Percentiles rank a stretch among this genome's conserved stretches.
These are phyloP conservation scores for Solanum verrucosum DNA, from an alignment of 257 asterid species.

Conservation along the genomic window DNA sequence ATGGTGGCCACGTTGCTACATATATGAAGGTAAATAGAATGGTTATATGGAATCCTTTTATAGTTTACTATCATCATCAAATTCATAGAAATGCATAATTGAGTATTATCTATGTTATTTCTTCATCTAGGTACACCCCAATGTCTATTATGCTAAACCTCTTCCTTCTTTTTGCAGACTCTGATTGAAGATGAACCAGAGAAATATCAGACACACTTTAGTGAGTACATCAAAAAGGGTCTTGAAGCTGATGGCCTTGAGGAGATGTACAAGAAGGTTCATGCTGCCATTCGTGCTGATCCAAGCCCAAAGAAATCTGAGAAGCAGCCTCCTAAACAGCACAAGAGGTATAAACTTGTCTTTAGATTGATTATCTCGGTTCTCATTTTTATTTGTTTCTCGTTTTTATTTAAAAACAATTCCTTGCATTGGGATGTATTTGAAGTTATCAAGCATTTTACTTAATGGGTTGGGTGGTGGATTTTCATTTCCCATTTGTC, in stretches of 20 bases:
- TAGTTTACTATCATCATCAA: background rate
- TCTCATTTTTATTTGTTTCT: background rate
- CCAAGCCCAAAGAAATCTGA: conserved; percentile 33
- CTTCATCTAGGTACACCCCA: background rate
- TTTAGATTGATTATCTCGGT: background rate
- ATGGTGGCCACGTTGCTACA: conserved; percentile 71
- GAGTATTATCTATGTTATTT: background rate
- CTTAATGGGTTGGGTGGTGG: background rate
- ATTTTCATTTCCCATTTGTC: background rate
- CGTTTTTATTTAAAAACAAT: no score
- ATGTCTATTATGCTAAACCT: background rate
- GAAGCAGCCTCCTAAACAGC: conserved; percentile 37
- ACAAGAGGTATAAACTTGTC: conserved; percentile 27
- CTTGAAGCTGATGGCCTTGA: conserved; percentile 55
- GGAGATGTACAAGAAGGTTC: conserved; percentile 70
- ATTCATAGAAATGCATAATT: background rate
- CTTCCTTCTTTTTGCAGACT: conserved; percentile 16
- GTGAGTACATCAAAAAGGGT: conserved; percentile 43
- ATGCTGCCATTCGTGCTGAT: conserved; percentile 55
- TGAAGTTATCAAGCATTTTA: background rate
- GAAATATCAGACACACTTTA: conserved; percentile 60
- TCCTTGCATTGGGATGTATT: background rate
- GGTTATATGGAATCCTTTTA: background rate
- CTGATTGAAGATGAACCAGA: conserved; percentile 74
- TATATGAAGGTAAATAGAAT: conserved; percentile 58